Base-by-base conservation (phyloP, 495 filamentous ascomycete species). In the Echria macrotheca region DNA sequence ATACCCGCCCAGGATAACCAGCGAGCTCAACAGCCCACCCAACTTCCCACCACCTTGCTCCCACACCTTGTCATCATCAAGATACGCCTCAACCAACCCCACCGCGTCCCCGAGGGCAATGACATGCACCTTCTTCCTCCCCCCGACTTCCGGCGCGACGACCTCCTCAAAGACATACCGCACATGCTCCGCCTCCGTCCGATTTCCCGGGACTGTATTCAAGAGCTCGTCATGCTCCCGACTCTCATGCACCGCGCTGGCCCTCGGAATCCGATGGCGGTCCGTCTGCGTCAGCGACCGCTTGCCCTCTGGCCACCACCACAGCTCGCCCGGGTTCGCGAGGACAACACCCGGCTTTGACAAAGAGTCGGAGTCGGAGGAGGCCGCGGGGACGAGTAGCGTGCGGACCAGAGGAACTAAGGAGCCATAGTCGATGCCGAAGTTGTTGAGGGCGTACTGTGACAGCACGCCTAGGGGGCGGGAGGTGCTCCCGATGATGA, bases 381-480 rank as follows among this genome's bases (percentile, higher is more conserved):
- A 68, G 18, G 53, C 56, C 17, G 25, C 29, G 50, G 68, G 63
- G 24, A 52, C 47, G 22, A 74, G 66, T 9, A 86, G 65, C 19
- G 63, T 75, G 35, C 75, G 68, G 23, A 82, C 73, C 54, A 91
- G 69, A 24, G 74, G 65, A 25, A 91, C 61, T 22, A 78, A 74
- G 3, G 83, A 86, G 19, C 87, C 89, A 4, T 70, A 69, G 55
- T 81, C 69, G 56, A 94, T 73, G 35, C 85, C 79, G 2, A 78
- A 77, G 0, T 59, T 52, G 2, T 75, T 66, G 46, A 79, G 74
- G 15, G 84, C 60, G 5, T 77, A 69, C 11, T 88, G 83, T 5
- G 87, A 77, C 55, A 87, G 79, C 42, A 91, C 69, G 3, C 86
- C 88, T 3, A 93, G 71, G 44, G 91, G 83, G 57, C 94, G 85